These are phyloP conservation scores for Heimioporus sp. DNA, from an alignment of 768 basidiomycete species.

Conservation along the genomic window DNA sequence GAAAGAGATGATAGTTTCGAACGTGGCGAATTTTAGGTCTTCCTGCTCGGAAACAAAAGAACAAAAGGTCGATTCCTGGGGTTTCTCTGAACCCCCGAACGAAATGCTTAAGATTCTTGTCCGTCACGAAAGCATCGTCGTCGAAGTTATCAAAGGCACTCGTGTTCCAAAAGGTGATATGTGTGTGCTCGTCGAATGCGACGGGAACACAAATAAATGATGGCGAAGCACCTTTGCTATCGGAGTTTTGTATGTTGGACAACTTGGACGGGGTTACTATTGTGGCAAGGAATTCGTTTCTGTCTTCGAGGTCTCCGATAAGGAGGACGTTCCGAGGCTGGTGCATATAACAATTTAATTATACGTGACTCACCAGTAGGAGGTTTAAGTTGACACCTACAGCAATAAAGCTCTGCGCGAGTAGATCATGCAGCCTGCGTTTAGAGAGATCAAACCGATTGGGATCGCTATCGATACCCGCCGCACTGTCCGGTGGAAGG, in stretches of 20 bases:
- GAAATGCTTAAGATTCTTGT: slow-evolving; percentile 14
- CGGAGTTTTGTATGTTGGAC: not conserved
- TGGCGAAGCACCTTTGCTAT: not conserved
- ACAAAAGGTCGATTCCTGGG: slow-evolving; percentile 20
- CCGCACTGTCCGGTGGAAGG: not conserved
- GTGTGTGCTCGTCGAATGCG: slow-evolving; percentile 5
- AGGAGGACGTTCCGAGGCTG: slow-evolving; percentile 21
- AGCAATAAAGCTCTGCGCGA: slow-evolving; percentile 3
- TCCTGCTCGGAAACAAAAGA: slow-evolving; percentile 28
- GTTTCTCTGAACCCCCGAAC: slow-evolving; percentile 13
- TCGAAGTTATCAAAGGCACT: slow-evolving; percentile 11
- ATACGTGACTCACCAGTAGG: too few relatives aligned
- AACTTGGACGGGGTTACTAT: not conserved
- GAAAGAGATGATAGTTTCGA: slow-evolving; percentile 31
- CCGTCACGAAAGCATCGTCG: slow-evolving; percentile 10
- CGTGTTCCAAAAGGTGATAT: slow-evolving; percentile 18
- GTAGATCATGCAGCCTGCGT: slow-evolving; percentile 8
- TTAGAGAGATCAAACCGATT: slow-evolving; percentile 9
- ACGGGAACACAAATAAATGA: slow-evolving; percentile 4
- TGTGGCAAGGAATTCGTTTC: slow-evolving; percentile 10
- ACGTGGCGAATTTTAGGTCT: slow-evolving; percentile 16
- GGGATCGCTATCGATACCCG: slow-evolving; percentile 1
- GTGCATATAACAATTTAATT: not conserved
- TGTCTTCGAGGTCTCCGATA: slow-evolving; percentile 16
- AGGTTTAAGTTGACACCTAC: slow-evolving; percentile 9